Base-by-base conservation (phyloP, 2,329 filamentous ascomycete genomes). In the Aspergillus quadrilineatus region DNA sequence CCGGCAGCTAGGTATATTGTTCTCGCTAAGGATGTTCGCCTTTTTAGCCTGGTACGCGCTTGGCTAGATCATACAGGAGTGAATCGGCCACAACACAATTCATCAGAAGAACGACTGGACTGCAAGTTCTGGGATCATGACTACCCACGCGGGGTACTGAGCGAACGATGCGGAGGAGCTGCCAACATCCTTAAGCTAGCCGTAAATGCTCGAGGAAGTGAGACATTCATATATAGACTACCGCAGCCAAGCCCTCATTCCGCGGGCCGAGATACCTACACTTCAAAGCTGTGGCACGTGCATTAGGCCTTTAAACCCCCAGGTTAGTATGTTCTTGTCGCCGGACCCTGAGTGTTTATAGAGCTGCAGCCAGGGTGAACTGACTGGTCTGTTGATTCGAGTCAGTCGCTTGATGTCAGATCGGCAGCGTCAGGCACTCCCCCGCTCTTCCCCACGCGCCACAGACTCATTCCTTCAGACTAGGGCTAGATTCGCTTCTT, bases 371-470 rank as follows among this genome's bases (percentile, higher is more conserved):
- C 6, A 46, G 44, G 6, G 44, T 34, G 45, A 8, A 9, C 7
- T 30, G 5, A 12, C 10, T 5, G 15, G 15, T 2, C 30, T n/a
- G 45, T 9, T 22, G 6, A 36, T 34, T 48, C 45, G 45, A 48
- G 45, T 48, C 45, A 48, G 45, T 34, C n/a, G 1, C n/a, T 14
- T 32, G 47, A 49, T 28, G 47, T 49, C 47, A 49, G 47, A 49
- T 29, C 34, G 7, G n/a, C 17, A 29, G 47, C 28, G 47, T 39
- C 47, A 49, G 36, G 26, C 15, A 41, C 10, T 2, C 47, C 34
- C 47, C 47, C 22, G 22, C 17, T 32, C 22, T 22, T 30, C 43
- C 6, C 14, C 22, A 26, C 22, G 7, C 5, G 43, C 43, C 43
- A 30, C 26, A 17, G 6, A 29, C 26, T 5, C 36, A 39, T 37